Evolutionary conservation across 75 land plant species (phyloP).

Genomic region (Selaginella moellendorffii): DNA sequence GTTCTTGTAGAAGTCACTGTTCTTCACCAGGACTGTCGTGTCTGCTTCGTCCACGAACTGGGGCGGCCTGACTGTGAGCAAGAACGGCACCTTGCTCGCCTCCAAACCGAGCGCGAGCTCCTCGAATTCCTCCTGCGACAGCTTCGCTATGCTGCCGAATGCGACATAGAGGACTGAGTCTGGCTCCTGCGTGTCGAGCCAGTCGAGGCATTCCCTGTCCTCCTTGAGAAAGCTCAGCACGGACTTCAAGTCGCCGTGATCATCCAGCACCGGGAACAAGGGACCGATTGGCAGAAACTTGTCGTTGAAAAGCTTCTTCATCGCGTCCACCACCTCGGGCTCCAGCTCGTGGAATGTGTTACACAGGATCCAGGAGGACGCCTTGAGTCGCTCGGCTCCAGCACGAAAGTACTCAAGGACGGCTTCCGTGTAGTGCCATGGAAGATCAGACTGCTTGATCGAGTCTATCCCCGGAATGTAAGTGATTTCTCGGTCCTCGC

Average conservation of each 20-base stretch:
- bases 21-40: no score
- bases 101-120: constrained; percentile 4
- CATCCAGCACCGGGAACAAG: not conserved
- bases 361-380: not conserved
- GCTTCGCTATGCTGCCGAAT: constrained; percentile 3
- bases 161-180: not conserved
- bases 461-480: not conserved
- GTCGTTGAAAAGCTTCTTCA: not conserved
- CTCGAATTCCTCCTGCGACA: not conserved
- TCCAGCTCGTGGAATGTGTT: not conserved
- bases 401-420: not conserved
- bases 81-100: not conserved
- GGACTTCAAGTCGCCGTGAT: not conserved
- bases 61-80: not conserved
- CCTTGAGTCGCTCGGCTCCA: not conserved
- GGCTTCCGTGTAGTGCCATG: not conserved
- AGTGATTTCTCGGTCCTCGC: not conserved
- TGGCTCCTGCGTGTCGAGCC: not conserved
- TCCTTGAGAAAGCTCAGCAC: not conserved
- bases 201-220: not conserved
- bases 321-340: not conserved
- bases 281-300: not conserved
- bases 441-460: not conserved
- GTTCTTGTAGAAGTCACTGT: not conserved
- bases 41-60: not conserved